Evolutionary conservation across 305 asterid species (phyloP).

Genomic region (Salvia sclarea): DNA sequence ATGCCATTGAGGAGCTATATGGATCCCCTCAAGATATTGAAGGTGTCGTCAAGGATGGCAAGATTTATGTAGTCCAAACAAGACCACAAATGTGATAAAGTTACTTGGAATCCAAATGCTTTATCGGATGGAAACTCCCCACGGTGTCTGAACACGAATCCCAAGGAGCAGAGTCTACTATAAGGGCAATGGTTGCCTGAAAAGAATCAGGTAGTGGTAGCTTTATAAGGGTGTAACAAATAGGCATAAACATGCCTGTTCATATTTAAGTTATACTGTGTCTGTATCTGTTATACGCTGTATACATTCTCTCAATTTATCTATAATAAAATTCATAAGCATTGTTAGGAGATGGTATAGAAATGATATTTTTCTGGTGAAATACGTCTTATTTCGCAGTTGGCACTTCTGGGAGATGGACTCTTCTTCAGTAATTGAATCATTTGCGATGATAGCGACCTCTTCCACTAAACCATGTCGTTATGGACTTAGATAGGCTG

Average conservation of each 20-base stretch:
- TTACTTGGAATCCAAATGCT: background rate
- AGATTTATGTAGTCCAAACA: conserved; percentile 94
- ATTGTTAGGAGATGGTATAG: background rate
- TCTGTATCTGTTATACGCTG: conserved; percentile 14
- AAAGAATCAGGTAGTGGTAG: conserved; percentile 5
- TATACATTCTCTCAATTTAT: background rate
- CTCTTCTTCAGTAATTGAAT: background rate
- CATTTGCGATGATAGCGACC: background rate
- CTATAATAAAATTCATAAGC: background rate
- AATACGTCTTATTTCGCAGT: background rate
- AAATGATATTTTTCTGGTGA: background rate
- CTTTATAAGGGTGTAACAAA: background rate
- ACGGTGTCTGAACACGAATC: background rate
- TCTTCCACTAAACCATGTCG: background rate
- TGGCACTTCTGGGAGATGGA: background rate
- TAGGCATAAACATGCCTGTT: conserved; percentile 7
- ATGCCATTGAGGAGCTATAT: conserved; percentile 78
- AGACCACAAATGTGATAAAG: conserved; percentile 88
- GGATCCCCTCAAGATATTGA: conserved; percentile 96
- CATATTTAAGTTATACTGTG: background rate
- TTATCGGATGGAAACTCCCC: background rate
- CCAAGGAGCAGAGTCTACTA: background rate
- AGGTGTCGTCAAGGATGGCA: conserved; percentile 91
- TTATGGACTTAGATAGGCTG: background rate
- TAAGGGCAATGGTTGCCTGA: background rate